Evolutionary conservation across 2,329 filamentous ascomycete genomes (phyloP).

Genomic region (Cephalotrichum gorgonifer): DNA sequence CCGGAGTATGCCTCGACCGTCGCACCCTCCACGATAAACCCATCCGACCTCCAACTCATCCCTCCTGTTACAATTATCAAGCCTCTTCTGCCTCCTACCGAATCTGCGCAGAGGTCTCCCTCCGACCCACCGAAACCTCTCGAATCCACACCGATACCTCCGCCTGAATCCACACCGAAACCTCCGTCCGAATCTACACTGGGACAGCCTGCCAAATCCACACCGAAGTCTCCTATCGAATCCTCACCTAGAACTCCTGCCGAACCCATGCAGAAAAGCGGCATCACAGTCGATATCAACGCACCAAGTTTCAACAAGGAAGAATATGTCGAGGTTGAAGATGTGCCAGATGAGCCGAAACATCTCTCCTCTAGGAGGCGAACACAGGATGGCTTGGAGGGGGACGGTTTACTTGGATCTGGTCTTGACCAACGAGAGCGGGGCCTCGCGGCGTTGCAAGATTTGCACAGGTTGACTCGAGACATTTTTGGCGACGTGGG

Average conservation of each 20-base stretch:
- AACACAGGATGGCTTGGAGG: conserved; percentile 39
- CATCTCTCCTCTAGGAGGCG: conserved; percentile 42
- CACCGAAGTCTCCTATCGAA: too few species aligned
- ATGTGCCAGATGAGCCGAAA: conserved; percentile 33
- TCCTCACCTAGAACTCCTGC: too few species aligned
- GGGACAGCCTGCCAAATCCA: too few species aligned
- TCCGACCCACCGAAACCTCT: too few species aligned
- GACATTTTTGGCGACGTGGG: conserved; percentile 72
- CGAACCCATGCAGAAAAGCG: not conserved
- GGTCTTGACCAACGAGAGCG: conserved; percentile 73
- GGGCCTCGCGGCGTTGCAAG: conserved; percentile 62
- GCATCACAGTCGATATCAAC: conserved; percentile 38
- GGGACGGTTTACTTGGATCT: conserved; percentile 46
- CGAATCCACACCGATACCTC: too few species aligned
- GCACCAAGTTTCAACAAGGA: conserved; percentile 34
- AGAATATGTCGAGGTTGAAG: conserved; percentile 40
- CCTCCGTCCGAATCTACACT: too few species aligned
- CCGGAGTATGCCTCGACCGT: not conserved
- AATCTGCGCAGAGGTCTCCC: too few species aligned
- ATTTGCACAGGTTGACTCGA: conserved; percentile 58
- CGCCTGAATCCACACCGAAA: too few species aligned
- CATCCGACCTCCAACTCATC: not conserved
- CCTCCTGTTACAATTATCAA: not conserved
- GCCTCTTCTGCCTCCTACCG: not conserved
- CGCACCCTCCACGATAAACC: not conserved